These are phyloP conservation scores for Crithidia fasciculata DNA, from an alignment of 208 protist species.

Conservation along the genomic window DNA sequence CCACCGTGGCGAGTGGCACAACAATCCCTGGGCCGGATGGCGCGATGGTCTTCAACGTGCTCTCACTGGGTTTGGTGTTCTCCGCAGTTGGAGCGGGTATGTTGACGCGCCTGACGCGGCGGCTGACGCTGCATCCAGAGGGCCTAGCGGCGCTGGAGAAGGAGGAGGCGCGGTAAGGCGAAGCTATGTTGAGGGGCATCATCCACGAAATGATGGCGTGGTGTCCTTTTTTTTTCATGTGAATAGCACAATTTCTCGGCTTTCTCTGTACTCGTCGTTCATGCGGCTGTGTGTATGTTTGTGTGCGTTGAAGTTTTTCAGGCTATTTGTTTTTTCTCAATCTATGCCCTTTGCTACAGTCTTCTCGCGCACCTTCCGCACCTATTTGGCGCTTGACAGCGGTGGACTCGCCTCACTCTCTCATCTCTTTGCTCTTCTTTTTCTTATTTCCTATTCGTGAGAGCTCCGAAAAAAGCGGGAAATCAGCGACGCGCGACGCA, in stretches of 20 bases:
- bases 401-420: neutral
- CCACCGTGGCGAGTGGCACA: slow-evolving; percentile 56
- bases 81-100: slow-evolving; percentile 37
- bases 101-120: slow-evolving; percentile 37
- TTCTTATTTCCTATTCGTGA: slow-evolving; percentile 7
- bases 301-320: no score
- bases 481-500: no score
- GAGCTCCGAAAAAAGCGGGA: no score
- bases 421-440: neutral
- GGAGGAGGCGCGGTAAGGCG: neutral
- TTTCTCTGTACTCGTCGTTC: no score
- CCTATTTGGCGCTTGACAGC: no score
- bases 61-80: slow-evolving; percentile 59
- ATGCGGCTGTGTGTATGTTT: no score
- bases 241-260: no score
- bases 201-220: no score
- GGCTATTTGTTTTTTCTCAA: no score
- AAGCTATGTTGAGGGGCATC: neutral
- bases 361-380: no score
- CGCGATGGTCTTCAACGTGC: slow-evolving; percentile 82
- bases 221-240: no score
- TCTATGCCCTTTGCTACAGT: no score
- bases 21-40: slow-evolving; percentile 76
- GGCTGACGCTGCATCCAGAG: slow-evolving; percentile 21
- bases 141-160: slow-evolving; percentile 10